Percentiles rank a stretch among this genome's conserved stretches.
These are phyloP conservation scores for Persicaria maculosa DNA, from an alignment of 148 eudicot genomes.

Conservation along the genomic window DNA sequence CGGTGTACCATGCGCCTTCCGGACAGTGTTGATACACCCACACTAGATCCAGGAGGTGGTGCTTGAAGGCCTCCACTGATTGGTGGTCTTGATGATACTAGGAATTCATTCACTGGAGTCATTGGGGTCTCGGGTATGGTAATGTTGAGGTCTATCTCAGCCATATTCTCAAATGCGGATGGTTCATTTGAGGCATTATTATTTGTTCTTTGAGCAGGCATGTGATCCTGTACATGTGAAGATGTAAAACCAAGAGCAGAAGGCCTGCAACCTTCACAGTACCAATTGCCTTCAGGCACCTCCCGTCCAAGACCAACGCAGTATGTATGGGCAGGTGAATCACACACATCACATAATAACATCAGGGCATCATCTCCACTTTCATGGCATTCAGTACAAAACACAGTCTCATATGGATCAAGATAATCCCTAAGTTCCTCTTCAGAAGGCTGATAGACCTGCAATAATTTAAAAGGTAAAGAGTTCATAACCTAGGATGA, in stretches of 20 bases:
- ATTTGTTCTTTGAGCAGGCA: constrained; percentile 29
- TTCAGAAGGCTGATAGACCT: constrained; percentile 98
- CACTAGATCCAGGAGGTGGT: constrained; percentile 39
- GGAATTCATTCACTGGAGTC: constrained; percentile 34
- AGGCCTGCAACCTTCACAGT: constrained; percentile 92
- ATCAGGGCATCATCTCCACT: constrained; percentile 96
- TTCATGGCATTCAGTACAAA: constrained; percentile 80
- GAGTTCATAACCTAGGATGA: constrained; percentile 8
- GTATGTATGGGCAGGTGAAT: constrained; percentile 95
- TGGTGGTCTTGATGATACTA: constrained; percentile 38
- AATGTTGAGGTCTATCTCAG: constrained; percentile 77
- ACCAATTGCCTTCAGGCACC: constrained; percentile 96
- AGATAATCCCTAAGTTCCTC: constrained; percentile 87
- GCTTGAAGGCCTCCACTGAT: constrained; percentile 35
- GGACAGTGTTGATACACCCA: constrained; percentile 51
- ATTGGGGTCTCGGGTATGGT: constrained; percentile 68
- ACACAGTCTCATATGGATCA: constrained; percentile 79
- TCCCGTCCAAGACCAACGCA: constrained; percentile 88
- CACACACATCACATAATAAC: constrained; percentile 91
- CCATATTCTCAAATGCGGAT: constrained; percentile 43
- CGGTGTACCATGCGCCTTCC: constrained; percentile 65
- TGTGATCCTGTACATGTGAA: constrained; percentile 39
- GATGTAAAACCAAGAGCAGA: constrained; percentile 46
- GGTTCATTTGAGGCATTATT: constrained; percentile 10
- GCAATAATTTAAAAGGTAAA: constrained; percentile 17